These are phyloP conservation scores for Dioscorea alata DNA, from an alignment of 106 monocot genomes.

Conservation along the genomic window DNA sequence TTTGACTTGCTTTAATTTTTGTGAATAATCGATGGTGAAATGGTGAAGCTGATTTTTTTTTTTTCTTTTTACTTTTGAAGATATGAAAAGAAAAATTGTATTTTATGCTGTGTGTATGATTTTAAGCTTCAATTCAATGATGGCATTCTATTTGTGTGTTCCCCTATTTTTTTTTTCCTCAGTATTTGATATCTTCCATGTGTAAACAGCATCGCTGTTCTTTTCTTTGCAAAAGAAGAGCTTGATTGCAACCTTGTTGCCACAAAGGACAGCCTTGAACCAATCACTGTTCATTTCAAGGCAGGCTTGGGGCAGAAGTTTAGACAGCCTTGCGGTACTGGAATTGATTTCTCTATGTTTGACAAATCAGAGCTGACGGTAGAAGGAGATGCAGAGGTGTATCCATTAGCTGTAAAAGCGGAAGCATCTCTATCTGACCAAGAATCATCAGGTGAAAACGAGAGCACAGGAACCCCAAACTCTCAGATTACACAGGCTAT, in stretches of 20 bases:
- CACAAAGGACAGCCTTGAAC: constrained; percentile 28
- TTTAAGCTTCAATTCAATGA: too few relatives aligned
- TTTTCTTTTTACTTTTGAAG: too few relatives aligned
- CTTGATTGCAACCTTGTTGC: constrained; percentile 35
- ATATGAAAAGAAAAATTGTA: too few relatives aligned
- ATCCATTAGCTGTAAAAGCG: constrained; percentile 60
- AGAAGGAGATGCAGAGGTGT: constrained; percentile 42
- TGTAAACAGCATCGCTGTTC: constrained; percentile 9
- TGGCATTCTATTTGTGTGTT: too few relatives aligned
- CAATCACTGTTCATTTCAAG: constrained; percentile 43
- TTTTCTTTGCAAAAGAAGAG: constrained; percentile 71
- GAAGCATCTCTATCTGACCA: constrained; percentile 39
- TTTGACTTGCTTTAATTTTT: too few relatives aligned
- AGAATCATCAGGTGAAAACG: constrained; percentile 9
- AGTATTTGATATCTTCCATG: too few relatives aligned
- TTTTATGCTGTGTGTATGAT: too few relatives aligned
- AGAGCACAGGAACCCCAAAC: constrained; percentile 23
- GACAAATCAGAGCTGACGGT: constrained; percentile 41
- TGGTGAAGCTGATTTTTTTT: too few relatives aligned
- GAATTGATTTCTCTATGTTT: constrained; percentile 54
- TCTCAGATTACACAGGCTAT: constrained; percentile 72
- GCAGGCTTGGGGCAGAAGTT: constrained; percentile 69
- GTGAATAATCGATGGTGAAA: too few relatives aligned
- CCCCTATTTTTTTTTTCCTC: too few relatives aligned
- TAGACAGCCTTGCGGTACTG: constrained; percentile 55